phyloP scores from a whole-genome alignment of 1,284 basidiomycete species.

The Xerocomus amazonicus region DNA sequence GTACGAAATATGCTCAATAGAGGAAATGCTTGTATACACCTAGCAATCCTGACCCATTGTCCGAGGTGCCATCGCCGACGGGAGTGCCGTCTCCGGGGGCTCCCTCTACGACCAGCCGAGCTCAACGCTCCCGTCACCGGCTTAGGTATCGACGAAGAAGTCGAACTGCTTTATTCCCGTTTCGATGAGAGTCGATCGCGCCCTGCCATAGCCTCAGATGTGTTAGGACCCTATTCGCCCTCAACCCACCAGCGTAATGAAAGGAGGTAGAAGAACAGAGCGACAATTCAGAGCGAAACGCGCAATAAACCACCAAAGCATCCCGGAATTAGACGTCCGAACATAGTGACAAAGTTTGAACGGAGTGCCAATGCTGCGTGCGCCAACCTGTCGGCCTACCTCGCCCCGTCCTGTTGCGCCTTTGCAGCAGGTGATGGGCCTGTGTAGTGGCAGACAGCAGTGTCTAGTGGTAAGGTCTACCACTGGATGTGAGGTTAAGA shows the following conservation, averaged over 20 bases:
- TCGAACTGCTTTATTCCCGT: slow-evolving; percentile 16
- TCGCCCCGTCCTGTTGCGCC: no score
- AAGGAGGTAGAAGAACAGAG: neutral
- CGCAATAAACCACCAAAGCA: no score
- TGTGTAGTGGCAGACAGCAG: no score
- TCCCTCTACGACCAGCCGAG: slow-evolving; percentile 2
- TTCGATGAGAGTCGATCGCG: slow-evolving; percentile 13
- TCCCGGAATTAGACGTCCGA: no score
- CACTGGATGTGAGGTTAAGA: no score
- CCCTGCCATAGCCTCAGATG: slow-evolving; percentile 8
- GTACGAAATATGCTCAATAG: neutral
- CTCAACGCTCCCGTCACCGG: neutral
- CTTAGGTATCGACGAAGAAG: slow-evolving; percentile 5
- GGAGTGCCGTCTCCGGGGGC: slow-evolving; percentile 7
- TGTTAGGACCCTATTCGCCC: slow-evolving; percentile 25
- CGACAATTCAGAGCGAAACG: no score
- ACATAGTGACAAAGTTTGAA: no score
- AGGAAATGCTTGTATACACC: neutral
- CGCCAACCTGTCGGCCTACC: no score
- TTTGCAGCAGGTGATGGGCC: no score
- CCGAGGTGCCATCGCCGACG: slow-evolving; percentile 8
- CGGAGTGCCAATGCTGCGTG: no score
- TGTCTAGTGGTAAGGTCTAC: no score
- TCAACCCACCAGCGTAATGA: slow-evolving; percentile 1
- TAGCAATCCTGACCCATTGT: neutral